Evolutionary conservation across 108 stramenopile genomes (phyloP), one percentile per base, ranked within the genome.

Genomic region (Fistulifera pelliculosa): DNA sequence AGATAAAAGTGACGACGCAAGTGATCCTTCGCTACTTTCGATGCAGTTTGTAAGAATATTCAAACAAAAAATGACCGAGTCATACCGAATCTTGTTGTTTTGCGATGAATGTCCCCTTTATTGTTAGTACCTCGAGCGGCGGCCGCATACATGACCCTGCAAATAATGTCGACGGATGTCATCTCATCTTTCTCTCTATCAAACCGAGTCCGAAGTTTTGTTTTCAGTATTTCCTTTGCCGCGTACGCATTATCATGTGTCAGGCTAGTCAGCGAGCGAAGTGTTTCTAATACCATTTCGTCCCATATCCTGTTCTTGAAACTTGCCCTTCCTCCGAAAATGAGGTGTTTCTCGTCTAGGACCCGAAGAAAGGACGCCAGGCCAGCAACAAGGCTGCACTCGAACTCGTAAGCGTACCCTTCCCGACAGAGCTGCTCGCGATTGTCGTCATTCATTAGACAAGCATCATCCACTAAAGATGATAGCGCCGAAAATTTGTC

Each of bases 31-130:
- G 40, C 67, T 44, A 52, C 58, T 69, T 57, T 85, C 87, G 2
- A 83, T 65, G 47, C 74, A 42, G 66, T 90, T 90, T n/a, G 87
- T 76, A 15, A 90, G 49, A 14, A 80, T 81, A 44, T 83, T 90
- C 39, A 90, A 64, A 50, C 79, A 85, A 45, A 83, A 85, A 19
- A 85, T 78, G 22, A 47, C 60, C 3, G 61, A 49, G 47, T 88
- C 87, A 57, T 84, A 83, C 17, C 59, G 57, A 52, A 64, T 53
- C 61, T 56, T 70, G 10, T 62, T 59, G 49, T 40, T 51, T 19
- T 27, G 15, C 1, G 24, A 23, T 6, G 19, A n/a, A 26, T 51
- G 4, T 18, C 17, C 3, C 5, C 44, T 5, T 45, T 11, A 11
- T 3, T 4, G 44, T 19, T 45, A 6, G 31, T 8, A 8, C 31